Evolutionary conservation across 352 stramenopile species (phyloP).

Genomic region (Albugo laibachii): DNA sequence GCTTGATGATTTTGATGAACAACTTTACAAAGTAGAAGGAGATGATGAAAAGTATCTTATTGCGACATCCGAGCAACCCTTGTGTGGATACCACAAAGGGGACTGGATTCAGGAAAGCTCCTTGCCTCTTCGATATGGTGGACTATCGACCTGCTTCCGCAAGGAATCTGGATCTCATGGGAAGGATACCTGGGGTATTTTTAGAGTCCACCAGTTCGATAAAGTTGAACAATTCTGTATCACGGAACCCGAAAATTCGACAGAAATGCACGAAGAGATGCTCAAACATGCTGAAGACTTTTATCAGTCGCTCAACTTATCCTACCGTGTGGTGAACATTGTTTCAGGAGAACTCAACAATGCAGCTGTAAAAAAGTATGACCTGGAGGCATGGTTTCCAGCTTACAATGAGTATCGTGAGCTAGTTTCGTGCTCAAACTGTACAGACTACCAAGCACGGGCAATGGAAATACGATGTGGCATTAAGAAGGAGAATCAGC

Average conservation of each 20-base stretch:
- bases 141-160: constrained; percentile 98
- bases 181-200: constrained; percentile 99
- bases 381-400: constrained; percentile 98
- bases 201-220: constrained; percentile 99
- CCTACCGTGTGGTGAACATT: constrained; percentile 99
- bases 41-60: constrained; percentile 99
- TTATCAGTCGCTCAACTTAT: constrained; percentile 94
- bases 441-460: constrained; percentile 94
- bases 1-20: constrained; percentile 99
- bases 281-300: constrained; percentile 90
- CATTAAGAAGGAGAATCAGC: constrained; percentile 88
- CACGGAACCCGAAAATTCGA: constrained; percentile 84
- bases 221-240: constrained; percentile 99
- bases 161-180: constrained; percentile 98
- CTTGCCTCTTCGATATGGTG: constrained; percentile 76
- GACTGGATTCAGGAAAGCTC: constrained; percentile 76
- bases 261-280: constrained; percentile 87
- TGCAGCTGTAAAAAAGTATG: constrained; percentile 98
- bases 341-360: constrained; percentile 97
- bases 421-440: constrained; percentile 99
- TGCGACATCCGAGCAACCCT: constrained; percentile 98
- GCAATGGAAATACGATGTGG: constrained; percentile 95
- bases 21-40: constrained; percentile 98
- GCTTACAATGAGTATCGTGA: constrained; percentile 97
- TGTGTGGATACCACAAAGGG: constrained; percentile 97